Evolutionary conservation across 768 basidiomycete species (phyloP), one percentile per base, ranked within the genome.

Genomic region (Fomitopsis serialis): DNA sequence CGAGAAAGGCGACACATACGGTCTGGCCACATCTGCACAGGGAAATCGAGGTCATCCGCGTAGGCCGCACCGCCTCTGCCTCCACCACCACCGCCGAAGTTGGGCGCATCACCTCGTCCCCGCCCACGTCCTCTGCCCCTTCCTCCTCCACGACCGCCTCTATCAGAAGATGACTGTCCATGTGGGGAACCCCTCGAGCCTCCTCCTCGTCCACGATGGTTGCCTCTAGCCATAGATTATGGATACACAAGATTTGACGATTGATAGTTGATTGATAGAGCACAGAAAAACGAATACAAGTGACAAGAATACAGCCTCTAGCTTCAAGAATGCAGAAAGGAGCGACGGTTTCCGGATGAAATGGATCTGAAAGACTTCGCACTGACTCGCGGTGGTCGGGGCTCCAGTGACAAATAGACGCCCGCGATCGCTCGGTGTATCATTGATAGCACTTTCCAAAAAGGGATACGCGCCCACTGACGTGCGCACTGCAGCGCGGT

Each of bases 21-120:
- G 23, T 57, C 54, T 1, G 60, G 46, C 66, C 65, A 66, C 47
- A 58, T 53, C 52, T 70, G 67, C 2, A 72, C 52, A 11, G 67
- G 58, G 34, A 66, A 65, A 48, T 66, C 61, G 21, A 61, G 53
- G 21, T 64, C 65, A 45, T 59, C 59, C 21, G 59, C 27, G 12
- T 52, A 44, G 17, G 27, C n/a, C 25, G 56, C 53, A 8, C 60
- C 59, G 6, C 61, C 60, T 23, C 59, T 23, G n/a, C 63, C 59
- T n/a, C 63, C 45, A n/a, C 59, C 64, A 47, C 66, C 50, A 0
- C 63, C 56, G 15, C 63, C 56, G 15, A 52, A 37, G 1, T 61
- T 60, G 19, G 67, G 60, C 29, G 68, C 61, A 35, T 67, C 56
- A n/a, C 68, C 63, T 42, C 64, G 55, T 8, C 61, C 56, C 22